Conservation (phyloP, 148 eudicot genomes). For the Fallopia convolvulus region DNA sequence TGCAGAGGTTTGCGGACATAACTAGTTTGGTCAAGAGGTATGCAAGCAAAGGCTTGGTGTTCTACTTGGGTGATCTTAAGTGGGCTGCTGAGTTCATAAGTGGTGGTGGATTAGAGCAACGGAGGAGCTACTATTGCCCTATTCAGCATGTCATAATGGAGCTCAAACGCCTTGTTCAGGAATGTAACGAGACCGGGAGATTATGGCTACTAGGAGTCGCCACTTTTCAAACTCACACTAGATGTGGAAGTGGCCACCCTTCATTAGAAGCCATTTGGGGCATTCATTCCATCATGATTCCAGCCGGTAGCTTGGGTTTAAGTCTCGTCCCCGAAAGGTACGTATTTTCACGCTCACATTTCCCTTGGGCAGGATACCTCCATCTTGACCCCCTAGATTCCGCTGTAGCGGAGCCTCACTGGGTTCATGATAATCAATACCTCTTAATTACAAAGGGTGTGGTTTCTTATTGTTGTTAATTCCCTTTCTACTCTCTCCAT, state of each 20-base stretch:
- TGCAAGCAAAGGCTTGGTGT: conserved; percentile 44
- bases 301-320: conserved; percentile 47
- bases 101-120: conserved; percentile 21
- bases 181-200: conserved; percentile 32
- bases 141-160: conserved; percentile 69
- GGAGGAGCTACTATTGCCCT: conserved; percentile 46
- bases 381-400: too few relatives aligned
- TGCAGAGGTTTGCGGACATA: conserved; percentile 46
- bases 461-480: neutral
- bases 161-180: conserved; percentile 45
- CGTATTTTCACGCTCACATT: too few relatives aligned
- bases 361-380: too few relatives aligned
- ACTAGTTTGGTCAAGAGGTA: conserved; percentile 38
- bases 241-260: conserved; percentile 44
- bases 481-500: neutral
- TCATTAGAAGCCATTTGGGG: conserved; percentile 63
- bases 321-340: conserved; percentile 66
- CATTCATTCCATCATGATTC: conserved; percentile 65
- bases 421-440: neutral
- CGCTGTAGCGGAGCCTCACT: too few relatives aligned
- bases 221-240: conserved; percentile 68
- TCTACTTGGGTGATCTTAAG: conserved; percentile 77
- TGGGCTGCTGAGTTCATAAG: conserved; percentile 57
- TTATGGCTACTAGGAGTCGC: conserved; percentile 75
- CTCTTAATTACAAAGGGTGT: neutral